phyloP scores from a whole-genome alignment of 2,329 filamentous ascomycete species.

The Corinectria fuckeliana region DNA sequence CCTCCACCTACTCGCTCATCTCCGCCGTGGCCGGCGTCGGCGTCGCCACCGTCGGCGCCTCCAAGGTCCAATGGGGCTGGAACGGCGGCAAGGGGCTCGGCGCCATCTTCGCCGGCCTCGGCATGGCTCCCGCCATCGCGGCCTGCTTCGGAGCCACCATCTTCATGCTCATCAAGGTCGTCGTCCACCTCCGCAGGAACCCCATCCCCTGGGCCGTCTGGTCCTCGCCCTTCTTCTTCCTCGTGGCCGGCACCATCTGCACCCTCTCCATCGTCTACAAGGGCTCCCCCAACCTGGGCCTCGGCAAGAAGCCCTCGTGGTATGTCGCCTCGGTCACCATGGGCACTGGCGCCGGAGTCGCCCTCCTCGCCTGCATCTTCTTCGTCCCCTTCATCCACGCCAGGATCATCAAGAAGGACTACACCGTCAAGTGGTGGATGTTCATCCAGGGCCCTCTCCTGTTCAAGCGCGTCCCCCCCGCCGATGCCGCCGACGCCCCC shows the following conservation, averaged over 20 bases:
- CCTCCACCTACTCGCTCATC: constrained; percentile 75
- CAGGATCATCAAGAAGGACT: constrained; percentile 72
- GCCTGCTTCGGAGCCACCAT: constrained; percentile 70
- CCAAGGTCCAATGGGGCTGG: constrained; percentile 72
- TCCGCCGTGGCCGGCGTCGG: constrained; percentile 73
- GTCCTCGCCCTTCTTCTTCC: constrained; percentile 78
- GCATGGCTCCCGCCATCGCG: constrained; percentile 72
- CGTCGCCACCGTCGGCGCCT: constrained; percentile 69
- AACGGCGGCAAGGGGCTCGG: constrained; percentile 70
- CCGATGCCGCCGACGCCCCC: constrained; percentile 56
- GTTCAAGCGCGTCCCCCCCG: constrained; percentile 62
- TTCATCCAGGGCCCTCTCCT: constrained; percentile 69
- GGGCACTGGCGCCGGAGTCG: constrained; percentile 67
- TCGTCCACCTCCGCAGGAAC: constrained; percentile 75
- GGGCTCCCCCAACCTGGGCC: constrained; percentile 63
- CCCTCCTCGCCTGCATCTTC: constrained; percentile 67
- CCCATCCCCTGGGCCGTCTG: constrained; percentile 76
- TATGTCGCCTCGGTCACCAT: constrained; percentile 72
- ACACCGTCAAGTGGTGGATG: constrained; percentile 68
- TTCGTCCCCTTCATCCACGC: constrained; percentile 75
- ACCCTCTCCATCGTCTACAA: constrained; percentile 83
- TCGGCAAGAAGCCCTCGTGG: constrained; percentile 62
- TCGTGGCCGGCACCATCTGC: constrained; percentile 75
- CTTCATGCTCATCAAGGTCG: constrained; percentile 68
- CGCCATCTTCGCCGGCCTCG: constrained; percentile 72